Evolutionary conservation across 2,329 filamentous ascomycete species (phyloP).

Genomic region (Chaetothyriales sp.): DNA sequence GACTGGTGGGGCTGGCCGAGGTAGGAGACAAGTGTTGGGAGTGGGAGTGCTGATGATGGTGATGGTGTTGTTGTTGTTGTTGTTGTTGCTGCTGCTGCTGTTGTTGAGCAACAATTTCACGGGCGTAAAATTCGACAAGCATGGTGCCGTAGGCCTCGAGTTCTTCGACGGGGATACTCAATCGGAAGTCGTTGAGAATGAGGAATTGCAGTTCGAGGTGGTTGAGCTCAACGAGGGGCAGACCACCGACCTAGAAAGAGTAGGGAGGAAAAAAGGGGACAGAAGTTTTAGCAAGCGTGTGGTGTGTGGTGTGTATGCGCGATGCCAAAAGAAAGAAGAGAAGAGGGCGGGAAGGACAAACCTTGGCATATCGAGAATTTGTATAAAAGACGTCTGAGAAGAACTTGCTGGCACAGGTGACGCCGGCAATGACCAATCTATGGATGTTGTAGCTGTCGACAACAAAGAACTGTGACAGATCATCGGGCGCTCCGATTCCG

Average conservation of each 20-base stretch:
- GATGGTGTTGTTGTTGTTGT: not conserved
- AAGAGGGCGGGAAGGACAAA: constrained; percentile 29
- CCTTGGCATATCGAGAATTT: constrained; percentile 97
- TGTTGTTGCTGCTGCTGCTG: constrained; percentile 32
- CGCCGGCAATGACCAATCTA: constrained; percentile 84
- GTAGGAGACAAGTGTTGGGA: not conserved
- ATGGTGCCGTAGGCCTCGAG: constrained; percentile 95
- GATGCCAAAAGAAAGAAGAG: no score
- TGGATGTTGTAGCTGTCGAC: constrained; percentile 99
- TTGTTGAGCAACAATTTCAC: constrained; percentile 62
- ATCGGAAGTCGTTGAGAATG: constrained; percentile 84
- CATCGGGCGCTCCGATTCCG: constrained; percentile 1
- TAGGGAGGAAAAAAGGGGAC: constrained; percentile 1
- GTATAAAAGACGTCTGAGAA: constrained; percentile 99
- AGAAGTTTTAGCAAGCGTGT: constrained; percentile 4
- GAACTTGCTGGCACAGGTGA: constrained; percentile 98
- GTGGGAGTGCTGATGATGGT: not conserved
- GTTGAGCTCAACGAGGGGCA: constrained; percentile 83
- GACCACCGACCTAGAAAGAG: constrained; percentile 64
- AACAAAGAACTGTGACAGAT: constrained; percentile 59
- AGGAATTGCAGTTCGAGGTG: constrained; percentile 94
- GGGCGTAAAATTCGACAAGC: constrained; percentile 93
- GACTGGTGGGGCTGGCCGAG: not conserved
- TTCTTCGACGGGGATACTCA: constrained; percentile 85
- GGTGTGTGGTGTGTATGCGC: no score